Evolutionary conservation across 2,329 filamentous ascomycete species (phyloP), one percentile per base, ranked within the genome.

Genomic region (Calonectria naviculata): DNA sequence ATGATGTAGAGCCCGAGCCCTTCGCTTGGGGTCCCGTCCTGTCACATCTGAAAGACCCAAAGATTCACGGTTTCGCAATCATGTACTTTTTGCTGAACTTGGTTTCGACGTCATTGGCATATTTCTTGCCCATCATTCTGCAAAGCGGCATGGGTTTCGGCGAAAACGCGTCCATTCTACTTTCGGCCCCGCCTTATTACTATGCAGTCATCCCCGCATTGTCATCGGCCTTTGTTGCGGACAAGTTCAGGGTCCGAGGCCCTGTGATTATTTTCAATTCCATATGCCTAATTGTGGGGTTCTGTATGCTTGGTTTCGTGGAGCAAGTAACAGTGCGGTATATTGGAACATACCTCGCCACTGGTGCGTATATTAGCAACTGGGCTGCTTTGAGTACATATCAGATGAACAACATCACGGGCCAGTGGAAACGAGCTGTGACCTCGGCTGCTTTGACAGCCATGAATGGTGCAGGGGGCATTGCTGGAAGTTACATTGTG

Each of bases 101-200:
- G 3, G 49, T 60, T 15, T 65, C 67, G 10, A 65, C 61, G 9
- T 64, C 61, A 9, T 24, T 69, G 19, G 38, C 49, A 6, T 69
- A 65, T 21, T 69, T 69, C 29, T 24, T 65, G 19, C 67, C 67
- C 31, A 65, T 69, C 24, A 69, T 69, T 24, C 17, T 69, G 19
- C 38, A 65, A 21, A 52, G 49, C 15, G 67, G 67, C 49, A 64
- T 69, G 67, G 67, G 67, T 10, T 69, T 65, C n/a, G 38, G 31
- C 31, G 67, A 65, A 7, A 61, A 64, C 42, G n/a, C 60, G 9
- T 60, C 67, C 12, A 64, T 65, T 9, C 31, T 64, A 9, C 67
- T 69, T 26, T 31, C 61, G 3, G 52, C 67, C 5, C 67, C 67
- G 29, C 67, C 67, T 2, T 60, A 69, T 15, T 65, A 65, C 28